These are phyloP conservation scores for Penicillium argentinense DNA, from an alignment of 495 filamentous ascomycete genomes.

Conservation along the genomic window DNA sequence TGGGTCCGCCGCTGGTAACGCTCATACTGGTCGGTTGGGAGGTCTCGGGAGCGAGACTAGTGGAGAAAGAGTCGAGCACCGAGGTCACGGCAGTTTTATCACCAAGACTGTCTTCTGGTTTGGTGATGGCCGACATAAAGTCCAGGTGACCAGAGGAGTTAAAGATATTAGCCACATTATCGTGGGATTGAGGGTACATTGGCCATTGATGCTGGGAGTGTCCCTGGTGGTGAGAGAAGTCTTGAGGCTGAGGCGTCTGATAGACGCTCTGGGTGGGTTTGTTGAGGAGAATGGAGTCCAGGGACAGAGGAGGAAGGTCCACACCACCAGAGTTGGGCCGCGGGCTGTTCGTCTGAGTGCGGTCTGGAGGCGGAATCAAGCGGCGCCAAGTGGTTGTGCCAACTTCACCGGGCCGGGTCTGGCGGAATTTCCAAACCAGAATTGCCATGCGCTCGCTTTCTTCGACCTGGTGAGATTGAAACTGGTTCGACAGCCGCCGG, in stretches of 20 bases:
- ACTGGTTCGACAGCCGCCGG: constrained; percentile 32
- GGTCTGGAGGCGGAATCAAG: constrained; percentile 44
- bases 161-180: constrained; percentile 39
- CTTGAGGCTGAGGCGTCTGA: constrained; percentile 35
- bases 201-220: constrained; percentile 40
- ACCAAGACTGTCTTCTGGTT: constrained; percentile 36
- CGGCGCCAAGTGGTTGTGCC: constrained; percentile 55
- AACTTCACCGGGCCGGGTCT: constrained; percentile 41
- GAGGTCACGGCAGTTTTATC: constrained; percentile 43
- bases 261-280: constrained; percentile 37
- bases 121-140: constrained; percentile 39
- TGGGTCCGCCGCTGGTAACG: constrained; percentile 29
- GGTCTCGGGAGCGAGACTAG: constrained; percentile 32
- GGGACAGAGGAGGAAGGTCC: constrained; percentile 41
- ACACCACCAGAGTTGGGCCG: constrained; percentile 32
- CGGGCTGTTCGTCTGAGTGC: constrained; percentile 40
- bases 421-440: constrained; percentile 54
- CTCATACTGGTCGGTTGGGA: constrained; percentile 34
- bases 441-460: constrained; percentile 49
- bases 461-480: constrained; percentile 26
- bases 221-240: constrained; percentile 29
- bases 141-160: constrained; percentile 35
- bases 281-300: constrained; percentile 40
- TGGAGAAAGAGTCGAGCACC: constrained; percentile 41
- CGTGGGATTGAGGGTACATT: constrained; percentile 37